Percentiles rank a stretch among this genome's conserved stretches.
Conservation (phyloP, 495 filamentous ascomycete genomes). For the Amniculicola lignicola region DNA sequence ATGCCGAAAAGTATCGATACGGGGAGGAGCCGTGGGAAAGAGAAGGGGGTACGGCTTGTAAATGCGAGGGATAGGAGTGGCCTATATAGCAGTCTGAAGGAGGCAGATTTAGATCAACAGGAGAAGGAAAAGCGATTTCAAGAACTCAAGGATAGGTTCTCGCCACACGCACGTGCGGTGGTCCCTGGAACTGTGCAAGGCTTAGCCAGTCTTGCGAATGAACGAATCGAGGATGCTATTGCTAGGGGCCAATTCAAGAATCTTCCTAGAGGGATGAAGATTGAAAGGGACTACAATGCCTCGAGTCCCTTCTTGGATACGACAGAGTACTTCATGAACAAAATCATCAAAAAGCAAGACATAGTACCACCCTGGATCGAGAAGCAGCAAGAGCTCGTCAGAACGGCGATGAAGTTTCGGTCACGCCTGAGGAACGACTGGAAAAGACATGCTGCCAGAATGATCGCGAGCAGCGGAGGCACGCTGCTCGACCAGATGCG, state of each 20-base stretch:
- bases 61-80: slow-evolving; percentile 74
- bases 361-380: slow-evolving; percentile 88
- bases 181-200: slow-evolving; percentile 77
- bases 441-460: slow-evolving; percentile 76
- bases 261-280: slow-evolving; percentile 74
- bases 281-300: slow-evolving; percentile 74
- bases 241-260: slow-evolving; percentile 87
- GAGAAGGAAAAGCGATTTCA: slow-evolving; percentile 66
- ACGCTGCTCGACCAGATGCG: slow-evolving; percentile 71
- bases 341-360: slow-evolving; percentile 94
- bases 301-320: slow-evolving; percentile 91
- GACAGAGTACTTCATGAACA: slow-evolving; percentile 97
- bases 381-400: slow-evolving; percentile 88
- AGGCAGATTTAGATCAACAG: slow-evolving; percentile 57
- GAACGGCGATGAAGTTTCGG: slow-evolving; percentile 67
- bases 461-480: slow-evolving; percentile 78
- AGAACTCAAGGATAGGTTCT: slow-evolving; percentile 78
- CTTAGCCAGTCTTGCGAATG: slow-evolving; percentile 78
- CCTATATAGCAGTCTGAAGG: slow-evolving; percentile 64
- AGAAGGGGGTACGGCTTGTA: slow-evolving; percentile 61
- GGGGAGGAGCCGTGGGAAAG: slow-evolving; percentile 41
- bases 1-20: slow-evolving; percentile 53
- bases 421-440: slow-evolving; percentile 74
- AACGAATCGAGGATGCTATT: slow-evolving; percentile 92
- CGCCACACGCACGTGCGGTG: slow-evolving; percentile 62